Evolutionary conservation across 192 early-diverging fungal species (phyloP), one percentile per base, ranked within the genome.

Genomic region (Backusella circina): DNA sequence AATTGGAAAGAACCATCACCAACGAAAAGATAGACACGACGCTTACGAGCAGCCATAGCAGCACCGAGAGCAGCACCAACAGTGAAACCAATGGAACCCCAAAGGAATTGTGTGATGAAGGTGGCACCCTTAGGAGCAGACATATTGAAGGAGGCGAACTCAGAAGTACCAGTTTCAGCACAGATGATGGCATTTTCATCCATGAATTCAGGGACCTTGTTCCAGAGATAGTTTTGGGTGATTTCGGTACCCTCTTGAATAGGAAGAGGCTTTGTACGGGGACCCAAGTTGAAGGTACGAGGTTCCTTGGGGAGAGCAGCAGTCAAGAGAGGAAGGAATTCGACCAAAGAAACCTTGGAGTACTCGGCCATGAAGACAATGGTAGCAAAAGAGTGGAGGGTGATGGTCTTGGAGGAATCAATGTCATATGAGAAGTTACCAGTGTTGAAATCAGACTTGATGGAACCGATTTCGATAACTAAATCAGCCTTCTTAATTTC

Each of bases 1-100:
- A 87, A 32, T 74, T 87, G 86, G 73, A 87, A 87, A 13, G 82
- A 84, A 13, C 86, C 86, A 66, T 87, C 86, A 51, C 86, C 86
- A 33, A 86, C 82, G 35, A 87, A 80, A 39, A 87, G 74, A 35
- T 79, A 78, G 7, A 86, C 84, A 28, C 85, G 83, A 65, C 75
- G 69, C 3, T 66, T 73, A 3, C 79, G 76, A 1, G 67, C 83
- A 4, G 86, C 86, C 23, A 83, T 36, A 13, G 82, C 75, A 2
- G 86, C 80, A 65, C 86, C 86, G 7, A 85, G 35, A 30, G 85
- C 76, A 2, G 86, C 83, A 65, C 77, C 83, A 23, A 81, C 76
- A 18, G 78, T 74, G 50, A 75, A 85, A 44, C 77, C 82, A 71
- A 70, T 66, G 5, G 68, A 75, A 37, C 72, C 78, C 65, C 72